Conservation (phyloP, 73 alveolate species). For the Loxodes magnus region DNA sequence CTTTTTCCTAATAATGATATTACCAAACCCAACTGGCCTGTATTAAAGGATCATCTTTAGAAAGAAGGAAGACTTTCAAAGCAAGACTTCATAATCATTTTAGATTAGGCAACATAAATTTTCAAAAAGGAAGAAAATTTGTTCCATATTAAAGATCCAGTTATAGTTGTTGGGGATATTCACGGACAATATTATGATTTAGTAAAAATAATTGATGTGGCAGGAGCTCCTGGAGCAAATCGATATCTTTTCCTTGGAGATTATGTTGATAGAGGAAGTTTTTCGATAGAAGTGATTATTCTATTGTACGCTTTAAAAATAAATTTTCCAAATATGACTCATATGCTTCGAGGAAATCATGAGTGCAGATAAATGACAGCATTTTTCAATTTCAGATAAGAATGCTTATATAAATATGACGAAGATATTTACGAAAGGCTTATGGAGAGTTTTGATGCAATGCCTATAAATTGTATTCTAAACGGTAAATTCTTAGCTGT, state of each 20-base stretch:
- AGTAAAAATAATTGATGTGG: conserved; percentile 54
- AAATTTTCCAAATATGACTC: conserved; percentile 34
- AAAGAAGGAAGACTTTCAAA: conserved; percentile 44
- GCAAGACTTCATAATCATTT: conserved; percentile 17
- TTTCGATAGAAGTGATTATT: conserved; percentile 62
- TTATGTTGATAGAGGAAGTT: conserved; percentile 72
- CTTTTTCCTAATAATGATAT: conserved; percentile 14
- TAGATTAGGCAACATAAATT: conserved; percentile 3
- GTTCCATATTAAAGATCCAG: conserved; percentile 49
- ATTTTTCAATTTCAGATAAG: not conserved
- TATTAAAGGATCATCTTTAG: conserved; percentile 28
- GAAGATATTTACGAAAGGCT: conserved; percentile 43
- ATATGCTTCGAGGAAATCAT: conserved; percentile 76
- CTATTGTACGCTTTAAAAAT: conserved; percentile 67
- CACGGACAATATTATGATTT: conserved; percentile 66
- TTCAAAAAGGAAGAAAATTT: conserved; percentile 64
- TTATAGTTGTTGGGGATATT: conserved; percentile 73
- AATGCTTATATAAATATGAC: conserved; percentile 54
- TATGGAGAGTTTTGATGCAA: conserved; percentile 58
- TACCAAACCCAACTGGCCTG: conserved; percentile 48
- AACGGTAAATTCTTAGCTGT: conserved; percentile 51
- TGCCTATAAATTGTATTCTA: conserved; percentile 46
- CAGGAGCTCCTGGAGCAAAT: conserved; percentile 62
- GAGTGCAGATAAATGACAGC: conserved; percentile 13
- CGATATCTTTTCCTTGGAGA: conserved; percentile 75